Conservation (phyloP, 2,329 filamentous ascomycete species). For the Pseudogymnoascus sp. region DNA sequence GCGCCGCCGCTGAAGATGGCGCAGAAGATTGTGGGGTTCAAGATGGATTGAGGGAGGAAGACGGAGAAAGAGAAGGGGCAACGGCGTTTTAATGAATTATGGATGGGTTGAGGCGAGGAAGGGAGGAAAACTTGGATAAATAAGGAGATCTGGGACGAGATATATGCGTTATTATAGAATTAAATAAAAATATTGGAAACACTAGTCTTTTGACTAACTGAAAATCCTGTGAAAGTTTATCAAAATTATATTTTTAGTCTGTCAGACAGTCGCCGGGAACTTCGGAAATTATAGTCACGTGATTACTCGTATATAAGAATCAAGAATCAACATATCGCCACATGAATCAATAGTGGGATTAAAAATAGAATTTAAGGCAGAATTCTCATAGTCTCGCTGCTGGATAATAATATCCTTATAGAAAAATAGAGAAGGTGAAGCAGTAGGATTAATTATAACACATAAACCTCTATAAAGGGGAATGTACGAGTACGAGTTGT, state of each 20-base stretch:
- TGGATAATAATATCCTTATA: background rate
- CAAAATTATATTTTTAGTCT: background rate
- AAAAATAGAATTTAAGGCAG: background rate
- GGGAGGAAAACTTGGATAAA: background rate
- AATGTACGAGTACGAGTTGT: constrained; percentile 2
- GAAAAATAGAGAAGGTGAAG: background rate
- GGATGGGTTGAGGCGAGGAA: background rate
- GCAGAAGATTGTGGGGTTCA: constrained; percentile 26
- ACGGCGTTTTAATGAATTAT: background rate
- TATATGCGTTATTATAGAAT: background rate
- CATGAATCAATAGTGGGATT: background rate
- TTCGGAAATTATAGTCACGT: background rate
- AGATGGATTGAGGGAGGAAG: constrained; percentile 9
- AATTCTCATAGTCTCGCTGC: background rate
- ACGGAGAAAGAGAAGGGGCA: background rate
- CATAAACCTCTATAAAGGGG: background rate
- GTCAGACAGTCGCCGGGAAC: background rate
- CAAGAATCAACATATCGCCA: background rate
- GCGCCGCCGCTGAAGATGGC: constrained; percentile 43
- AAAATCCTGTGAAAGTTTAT: background rate
- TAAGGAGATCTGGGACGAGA: background rate
- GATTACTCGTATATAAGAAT: background rate
- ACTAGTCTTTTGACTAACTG: background rate
- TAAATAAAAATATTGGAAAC: background rate
- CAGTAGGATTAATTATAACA: background rate